Conservation (phyloP, 805 yeast genomes). For the Candida ipomoeae region DNA sequence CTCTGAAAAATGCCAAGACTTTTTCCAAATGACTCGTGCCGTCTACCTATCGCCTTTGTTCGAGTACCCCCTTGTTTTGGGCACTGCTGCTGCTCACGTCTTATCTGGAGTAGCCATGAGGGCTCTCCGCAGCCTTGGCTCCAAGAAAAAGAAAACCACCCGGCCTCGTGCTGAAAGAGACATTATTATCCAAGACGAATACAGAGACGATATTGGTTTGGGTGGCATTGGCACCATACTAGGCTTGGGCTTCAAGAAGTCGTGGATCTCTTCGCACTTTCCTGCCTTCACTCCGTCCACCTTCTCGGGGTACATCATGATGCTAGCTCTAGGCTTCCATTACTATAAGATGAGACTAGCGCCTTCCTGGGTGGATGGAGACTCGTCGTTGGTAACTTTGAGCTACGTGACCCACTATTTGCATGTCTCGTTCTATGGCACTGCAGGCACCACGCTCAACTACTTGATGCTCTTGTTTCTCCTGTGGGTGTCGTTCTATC, state of each 20-base stretch:
- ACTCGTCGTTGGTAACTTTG: slow-evolving; percentile 52
- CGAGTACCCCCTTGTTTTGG: slow-evolving; percentile 48
- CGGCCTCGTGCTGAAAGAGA: slow-evolving; percentile 6
- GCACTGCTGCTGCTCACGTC: slow-evolving; percentile 47
- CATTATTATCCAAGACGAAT: slow-evolving; percentile 26
- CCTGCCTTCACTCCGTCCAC: slow-evolving; percentile 54
- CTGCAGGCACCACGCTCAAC: slow-evolving; percentile 12
- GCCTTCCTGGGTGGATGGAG: slow-evolving; percentile 61
- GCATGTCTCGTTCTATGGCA: slow-evolving; percentile 12
- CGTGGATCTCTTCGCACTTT: slow-evolving; percentile 39
- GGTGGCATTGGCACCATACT: slow-evolving; percentile 56
- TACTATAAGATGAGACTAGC: slow-evolving; percentile 42
- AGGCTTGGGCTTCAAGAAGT: slow-evolving; percentile 51
- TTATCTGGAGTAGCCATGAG: slow-evolving; percentile 49
- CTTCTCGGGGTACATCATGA: slow-evolving; percentile 55
- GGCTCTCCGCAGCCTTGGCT: slow-evolving; percentile 13
- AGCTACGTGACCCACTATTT: slow-evolving; percentile 42
- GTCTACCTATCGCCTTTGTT: slow-evolving; percentile 51
- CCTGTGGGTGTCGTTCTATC: slow-evolving; percentile 41
- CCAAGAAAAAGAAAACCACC: slow-evolving; percentile 15
- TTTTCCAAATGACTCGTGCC: slow-evolving; percentile 56
- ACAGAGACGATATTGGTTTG: slow-evolving; percentile 50
- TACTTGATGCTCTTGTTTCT: slow-evolving; percentile 15
- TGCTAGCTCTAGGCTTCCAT: slow-evolving; percentile 46
- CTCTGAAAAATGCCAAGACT: slow-evolving; percentile 43